Base-by-base conservation (phyloP, 345 rosid species). In the Gossypium australe region DNA sequence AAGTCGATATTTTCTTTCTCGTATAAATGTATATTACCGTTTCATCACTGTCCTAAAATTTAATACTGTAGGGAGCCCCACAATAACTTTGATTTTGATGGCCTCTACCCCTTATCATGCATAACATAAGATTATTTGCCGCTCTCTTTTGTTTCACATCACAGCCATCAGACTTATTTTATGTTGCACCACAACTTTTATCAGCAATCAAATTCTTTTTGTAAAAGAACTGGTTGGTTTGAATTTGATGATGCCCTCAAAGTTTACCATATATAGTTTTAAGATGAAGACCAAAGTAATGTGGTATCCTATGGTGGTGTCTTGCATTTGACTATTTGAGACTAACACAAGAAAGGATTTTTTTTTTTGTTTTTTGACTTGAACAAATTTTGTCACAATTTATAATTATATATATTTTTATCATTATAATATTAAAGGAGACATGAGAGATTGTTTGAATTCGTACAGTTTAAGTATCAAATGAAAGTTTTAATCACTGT, bases 51-150 rank as follows among this genome's bases (percentile, higher is more conserved):
- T 18, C 59, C 24, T 11, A 20, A n/a, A 53, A 53, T 53, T 53
- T n/a, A 53, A n/a, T 7, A 7, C 18, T 53, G 9, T 53, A 17
- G 59, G 59, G 11, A 55, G 67, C 47, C 41, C 68, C 45, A 22
- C 67, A 60, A 27, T 45, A 60, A 10, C 38, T 61, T 73, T 61
- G 55, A 73, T 73, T 61, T 73, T 48, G 55, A 73, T 73, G 69
- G n/a, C 68, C 45, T 14, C 56, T 17, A 17, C 20, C 56, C 56
- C 29, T n/a, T 56, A 34, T 56, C 10, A 56, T n/a, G 24, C 59
- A 18, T n/a, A 18, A 56, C 25, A 18, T n/a, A 18, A 56, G 59
- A 56, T 56, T 16, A 14, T 4, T 52, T 18, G 59, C 22, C 8
- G 24, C 59, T 56, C 59, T 10, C 59, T 20, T 56, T 56, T 7